Conservation (phyloP, 805 yeast species). For the Metschnikowia baotianmanensis region DNA sequence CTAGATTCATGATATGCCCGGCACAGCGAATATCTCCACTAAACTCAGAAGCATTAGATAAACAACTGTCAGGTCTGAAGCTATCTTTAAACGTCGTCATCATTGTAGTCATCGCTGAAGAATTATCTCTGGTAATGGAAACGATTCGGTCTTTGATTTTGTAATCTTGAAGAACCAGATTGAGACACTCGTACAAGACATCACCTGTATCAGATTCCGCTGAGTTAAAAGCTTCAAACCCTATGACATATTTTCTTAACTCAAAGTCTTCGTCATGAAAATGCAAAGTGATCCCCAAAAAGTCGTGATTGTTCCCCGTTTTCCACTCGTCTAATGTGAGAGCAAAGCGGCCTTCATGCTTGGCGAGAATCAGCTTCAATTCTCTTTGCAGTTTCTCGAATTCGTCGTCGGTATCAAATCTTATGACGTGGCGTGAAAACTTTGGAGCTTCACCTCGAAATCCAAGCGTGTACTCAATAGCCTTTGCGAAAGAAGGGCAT, state of each 20-base stretch:
- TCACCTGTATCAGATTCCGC: background rate
- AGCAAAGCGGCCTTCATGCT: background rate
- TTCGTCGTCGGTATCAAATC: too few relatives aligned
- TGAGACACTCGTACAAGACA: background rate
- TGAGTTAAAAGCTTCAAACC: background rate
- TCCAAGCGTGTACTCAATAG: background rate
- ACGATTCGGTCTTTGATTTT: constrained; percentile 4
- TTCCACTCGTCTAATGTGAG: constrained; percentile 1
- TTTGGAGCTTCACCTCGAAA: background rate
- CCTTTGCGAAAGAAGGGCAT: background rate
- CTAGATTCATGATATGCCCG: background rate
- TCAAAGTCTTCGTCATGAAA: background rate
- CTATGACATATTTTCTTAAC: background rate
- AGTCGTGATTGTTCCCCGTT: background rate
- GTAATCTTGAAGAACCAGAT: background rate
- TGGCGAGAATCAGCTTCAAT: background rate
- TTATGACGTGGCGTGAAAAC: background rate
- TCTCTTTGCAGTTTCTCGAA: background rate
- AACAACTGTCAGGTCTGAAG: background rate
- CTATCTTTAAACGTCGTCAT: background rate
- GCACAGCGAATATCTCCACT: constrained; percentile 4
- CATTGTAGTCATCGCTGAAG: background rate
- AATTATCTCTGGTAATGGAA: constrained; percentile 1
- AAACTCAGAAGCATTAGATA: background rate
- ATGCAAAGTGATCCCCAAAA: constrained; percentile 1